Base-by-base conservation (phyloP, 768 basidiomycete species). In the Harrya chromipes region DNA sequence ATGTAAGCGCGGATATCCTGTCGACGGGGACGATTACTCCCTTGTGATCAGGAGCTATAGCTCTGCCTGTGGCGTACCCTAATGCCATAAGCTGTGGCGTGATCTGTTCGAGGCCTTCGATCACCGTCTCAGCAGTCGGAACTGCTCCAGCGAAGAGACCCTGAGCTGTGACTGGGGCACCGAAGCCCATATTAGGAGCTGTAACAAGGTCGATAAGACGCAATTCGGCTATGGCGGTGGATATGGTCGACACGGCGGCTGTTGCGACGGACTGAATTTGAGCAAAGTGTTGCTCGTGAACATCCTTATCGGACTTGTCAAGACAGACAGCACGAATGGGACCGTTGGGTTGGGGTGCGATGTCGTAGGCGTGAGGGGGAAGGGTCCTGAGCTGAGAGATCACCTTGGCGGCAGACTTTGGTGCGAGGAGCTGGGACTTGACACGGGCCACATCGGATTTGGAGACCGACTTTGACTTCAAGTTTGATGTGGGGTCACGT, bases 321-420 rank as follows among this genome's bases (percentile, higher is more conserved):
- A 92, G 75, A 58, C 86, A 91, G 19, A 90, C 88, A 0, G 87
- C 90, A 58, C 84, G 89, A 24, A 91, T 87, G 19, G 87, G 87
- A 4, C 71, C 60, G 44, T 65, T 65, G 42, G 41, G 27, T 21
- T 56, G 44, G 2, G 53, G 35, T 10, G 52, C 43, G 17, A 57
- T 13, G 29, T 56, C 57, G 10, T 24, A 10, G 40, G 48, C 34
- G 26, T 54, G 59, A 26, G 54, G 17, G n/a, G 90, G 80, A 35
- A 91, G 72, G 8, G 70, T 57, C 35, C 79, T 82, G 13, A 92
- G 74, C 41, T 90, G 82, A n/a, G 77, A 72, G 53, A 91, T 87
- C 50, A 92, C 72, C 59, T 77, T 82, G 63, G 81, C 81, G 19
- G 88, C 89, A 13, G 76, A 71, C 64, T 85, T 84, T 17, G 85